phyloP scores from a whole-genome alignment of 768 basidiomycete species.

The Boletus vinaceobasis region DNA sequence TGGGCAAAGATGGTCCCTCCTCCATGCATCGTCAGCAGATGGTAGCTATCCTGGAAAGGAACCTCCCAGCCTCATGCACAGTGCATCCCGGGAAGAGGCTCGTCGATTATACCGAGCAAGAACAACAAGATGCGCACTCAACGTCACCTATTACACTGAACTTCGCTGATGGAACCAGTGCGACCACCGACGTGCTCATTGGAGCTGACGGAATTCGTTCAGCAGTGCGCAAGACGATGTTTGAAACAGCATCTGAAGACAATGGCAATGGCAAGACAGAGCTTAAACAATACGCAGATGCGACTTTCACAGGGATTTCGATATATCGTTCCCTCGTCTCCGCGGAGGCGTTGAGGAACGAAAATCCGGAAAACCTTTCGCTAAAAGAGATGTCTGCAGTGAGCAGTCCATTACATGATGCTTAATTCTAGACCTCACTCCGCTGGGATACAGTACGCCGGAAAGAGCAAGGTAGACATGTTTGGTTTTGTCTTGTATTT shows the following conservation, averaged over 20 bases:
- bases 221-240: constrained; percentile 23
- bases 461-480: constrained; percentile 6
- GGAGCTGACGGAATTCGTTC: constrained; percentile 45
- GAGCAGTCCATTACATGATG: constrained; percentile 1
- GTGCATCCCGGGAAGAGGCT: constrained; percentile 21
- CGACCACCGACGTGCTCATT: constrained; percentile 40
- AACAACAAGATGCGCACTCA: constrained; percentile 26
- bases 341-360: constrained; percentile 27
- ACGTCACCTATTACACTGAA: constrained; percentile 9
- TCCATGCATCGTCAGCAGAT: constrained; percentile 24
- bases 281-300: constrained; percentile 16
- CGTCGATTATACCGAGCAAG: constrained; percentile 6
- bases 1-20: constrained; percentile 5
- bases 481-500: not conserved
- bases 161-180: constrained; percentile 13
- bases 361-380: constrained; percentile 21
- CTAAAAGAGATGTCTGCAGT: constrained; percentile 22
- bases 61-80: constrained; percentile 17
- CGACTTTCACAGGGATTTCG: constrained; percentile 41
- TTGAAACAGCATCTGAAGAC: constrained; percentile 13
- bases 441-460: constrained; percentile 7
- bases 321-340: constrained; percentile 40
- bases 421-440: constrained; percentile 6
- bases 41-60: constrained; percentile 14
- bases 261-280: not conserved